These are phyloP conservation scores for Cornus kousa DNA, from an alignment of 148 eudicot genomes.

Conservation along the genomic window DNA sequence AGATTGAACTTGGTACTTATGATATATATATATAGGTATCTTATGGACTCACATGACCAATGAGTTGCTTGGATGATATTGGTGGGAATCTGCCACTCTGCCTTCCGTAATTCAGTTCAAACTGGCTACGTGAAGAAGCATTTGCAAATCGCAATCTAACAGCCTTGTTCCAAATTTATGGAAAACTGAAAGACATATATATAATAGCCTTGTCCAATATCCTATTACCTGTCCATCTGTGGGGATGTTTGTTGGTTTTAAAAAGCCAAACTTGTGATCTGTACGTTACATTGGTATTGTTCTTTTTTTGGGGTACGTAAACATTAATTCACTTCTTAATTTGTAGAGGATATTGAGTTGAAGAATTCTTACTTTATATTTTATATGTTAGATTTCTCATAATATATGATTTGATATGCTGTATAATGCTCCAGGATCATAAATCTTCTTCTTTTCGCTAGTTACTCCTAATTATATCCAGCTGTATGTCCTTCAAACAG, in stretches of 20 bases:
- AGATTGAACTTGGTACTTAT: no score
- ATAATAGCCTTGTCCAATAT: no score
- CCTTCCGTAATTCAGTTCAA: background rate
- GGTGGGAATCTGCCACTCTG: background rate
- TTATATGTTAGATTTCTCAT: background rate
- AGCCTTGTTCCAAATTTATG: background rate
- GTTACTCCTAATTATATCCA: background rate
- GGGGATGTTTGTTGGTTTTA: conserved; percentile 7
- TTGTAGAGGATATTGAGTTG: background rate
- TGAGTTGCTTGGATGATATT: background rate
- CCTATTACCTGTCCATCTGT: background rate
- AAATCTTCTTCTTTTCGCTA: background rate
- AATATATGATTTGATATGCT: background rate
- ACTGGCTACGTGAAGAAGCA: background rate
- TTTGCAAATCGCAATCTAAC: conserved; percentile 6
- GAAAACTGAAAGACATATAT: background rate
- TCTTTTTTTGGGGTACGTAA: background rate
- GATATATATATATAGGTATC: no score
- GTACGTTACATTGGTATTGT: background rate
- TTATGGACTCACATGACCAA: background rate
- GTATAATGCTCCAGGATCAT: background rate
- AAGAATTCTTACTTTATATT: background rate
- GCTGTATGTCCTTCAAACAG: background rate
- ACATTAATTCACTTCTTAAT: background rate
- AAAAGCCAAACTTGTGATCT: background rate